Conservation (phyloP, 2,329 filamentous ascomycete species). For the Trichoderma simmonsii region DNA sequence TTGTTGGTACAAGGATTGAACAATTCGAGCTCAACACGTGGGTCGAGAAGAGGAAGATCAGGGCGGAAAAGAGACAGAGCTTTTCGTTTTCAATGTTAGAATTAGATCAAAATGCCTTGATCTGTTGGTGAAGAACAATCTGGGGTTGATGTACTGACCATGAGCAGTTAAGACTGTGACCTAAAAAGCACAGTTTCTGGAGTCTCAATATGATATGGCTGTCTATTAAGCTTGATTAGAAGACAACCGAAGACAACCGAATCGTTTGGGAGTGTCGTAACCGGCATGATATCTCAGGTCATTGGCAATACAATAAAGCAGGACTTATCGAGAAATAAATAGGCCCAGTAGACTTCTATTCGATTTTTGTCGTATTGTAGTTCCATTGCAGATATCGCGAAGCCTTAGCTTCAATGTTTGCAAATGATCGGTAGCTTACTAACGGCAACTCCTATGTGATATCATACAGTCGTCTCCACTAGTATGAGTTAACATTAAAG, state of each 20-base stretch:
- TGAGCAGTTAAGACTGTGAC: neutral
- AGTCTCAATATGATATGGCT: neutral
- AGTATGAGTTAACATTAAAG: neutral
- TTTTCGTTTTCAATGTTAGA: neutral
- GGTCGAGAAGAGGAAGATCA: neutral
- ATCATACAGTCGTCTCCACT: neutral
- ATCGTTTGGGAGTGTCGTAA: neutral
- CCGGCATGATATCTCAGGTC: neutral
- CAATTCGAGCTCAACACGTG: neutral
- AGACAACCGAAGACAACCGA: neutral
- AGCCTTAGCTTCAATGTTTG: neutral
- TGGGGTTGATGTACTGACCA: neutral
- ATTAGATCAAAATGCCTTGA: rapidly evolving
- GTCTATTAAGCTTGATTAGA: neutral
- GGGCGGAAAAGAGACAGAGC: neutral
- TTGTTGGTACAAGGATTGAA: too few species aligned
- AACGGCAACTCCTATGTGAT: neutral
- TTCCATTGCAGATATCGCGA: neutral
- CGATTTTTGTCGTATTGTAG: neutral
- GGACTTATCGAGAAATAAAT: neutral
- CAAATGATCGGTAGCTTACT: too few species aligned
- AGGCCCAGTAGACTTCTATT: neutral
- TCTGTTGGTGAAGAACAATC: rapidly evolving
- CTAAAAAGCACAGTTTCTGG: neutral
- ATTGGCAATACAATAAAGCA: neutral